Percentiles rank a stretch among this genome's conserved stretches.
Conservation (phyloP, 2,329 filamentous ascomycete genomes). For the Talaromyces sp. region DNA sequence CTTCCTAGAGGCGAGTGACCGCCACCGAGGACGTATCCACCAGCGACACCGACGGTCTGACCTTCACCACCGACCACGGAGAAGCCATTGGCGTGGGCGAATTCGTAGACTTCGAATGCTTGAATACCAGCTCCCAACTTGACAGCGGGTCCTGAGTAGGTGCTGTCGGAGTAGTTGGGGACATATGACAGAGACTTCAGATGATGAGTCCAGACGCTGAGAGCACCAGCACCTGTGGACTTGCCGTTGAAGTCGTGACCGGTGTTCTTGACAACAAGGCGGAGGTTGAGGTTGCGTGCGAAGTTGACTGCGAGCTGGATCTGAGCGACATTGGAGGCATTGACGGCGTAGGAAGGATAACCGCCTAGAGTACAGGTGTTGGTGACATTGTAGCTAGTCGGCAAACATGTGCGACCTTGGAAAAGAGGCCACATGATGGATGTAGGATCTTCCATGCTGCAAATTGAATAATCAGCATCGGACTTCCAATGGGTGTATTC, state of each 20-base stretch:
- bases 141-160: slow-evolving; percentile 7
- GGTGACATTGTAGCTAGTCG: slow-evolving; percentile 24
- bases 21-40: slow-evolving; percentile 59
- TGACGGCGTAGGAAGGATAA: slow-evolving; percentile 34
- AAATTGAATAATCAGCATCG: background rate
- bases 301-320: slow-evolving; percentile 18
- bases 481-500: background rate
- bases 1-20: slow-evolving; percentile 48
- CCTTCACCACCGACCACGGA: slow-evolving; percentile 53
- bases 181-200: slow-evolving; percentile 45
- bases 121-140: slow-evolving; percentile 12
- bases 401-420: slow-evolving; percentile 31
- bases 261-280: slow-evolving; percentile 18
- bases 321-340: slow-evolving; percentile 24
- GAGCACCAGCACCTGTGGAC: slow-evolving; percentile 45
- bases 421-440: slow-evolving; percentile 34
- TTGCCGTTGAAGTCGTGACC: slow-evolving; percentile 33
- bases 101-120: slow-evolving; percentile 6
- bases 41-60: slow-evolving; percentile 54
- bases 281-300: slow-evolving; percentile 10
- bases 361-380: slow-evolving; percentile 29
- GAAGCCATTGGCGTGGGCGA: slow-evolving; percentile 44
- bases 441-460: slow-evolving; percentile 23
- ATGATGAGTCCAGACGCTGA: slow-evolving; percentile 51
- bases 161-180: slow-evolving; percentile 20